Base-by-base conservation (phyloP, 257 asterid genomes). In the Rauvolfia tetraphylla region DNA sequence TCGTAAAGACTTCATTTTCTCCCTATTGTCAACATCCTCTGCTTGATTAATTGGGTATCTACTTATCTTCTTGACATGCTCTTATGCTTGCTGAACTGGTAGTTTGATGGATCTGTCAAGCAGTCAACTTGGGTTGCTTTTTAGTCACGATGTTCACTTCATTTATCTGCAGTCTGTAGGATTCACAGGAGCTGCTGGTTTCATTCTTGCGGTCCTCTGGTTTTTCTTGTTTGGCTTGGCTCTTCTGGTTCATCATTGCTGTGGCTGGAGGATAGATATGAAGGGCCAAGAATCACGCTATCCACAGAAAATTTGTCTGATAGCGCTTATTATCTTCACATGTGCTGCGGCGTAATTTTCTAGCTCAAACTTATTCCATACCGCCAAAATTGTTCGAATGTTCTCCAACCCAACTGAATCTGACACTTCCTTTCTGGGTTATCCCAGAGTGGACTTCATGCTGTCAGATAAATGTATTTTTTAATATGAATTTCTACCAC, bases 171-270 rank as follows among this genome's bases (percentile, higher is more conserved):
- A 95, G 99, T 95, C 99, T 78, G 97, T 95, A 51, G 97, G 97
- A 78, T 95, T 85, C 85, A 91, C 97, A 39, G 99, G 99, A 33
- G 90, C 90, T 3, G 87, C 92, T 57, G 96, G 93, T 71, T 86
- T 92, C 65, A 81, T 86, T 80, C 85, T 92, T 66, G 90, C 96
- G 33, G 46, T 89, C 63, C 83, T 95, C 39, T 95, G 99, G 99
- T 87, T 95, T 73, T 20, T 91, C 83, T 88, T 84, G n/a, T 95
- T 95, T n/a, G 98, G 97, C 23, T 78, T 88, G 84, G 97, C 97
- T 76, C 93, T 95, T 57, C 75, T 76, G 61, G 87, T 90, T 74
- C 89, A 90, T 78, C 87, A 84, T 81, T 86, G 88, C 77, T 90
- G 92, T 34, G 96, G 96, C 69, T 93, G 99, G 96, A 90, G 88